Evolutionary conservation across 2,329 filamentous ascomycete genomes (phyloP), one percentile per base, ranked within the genome.

Genomic region (Nemania bipapillata): DNA sequence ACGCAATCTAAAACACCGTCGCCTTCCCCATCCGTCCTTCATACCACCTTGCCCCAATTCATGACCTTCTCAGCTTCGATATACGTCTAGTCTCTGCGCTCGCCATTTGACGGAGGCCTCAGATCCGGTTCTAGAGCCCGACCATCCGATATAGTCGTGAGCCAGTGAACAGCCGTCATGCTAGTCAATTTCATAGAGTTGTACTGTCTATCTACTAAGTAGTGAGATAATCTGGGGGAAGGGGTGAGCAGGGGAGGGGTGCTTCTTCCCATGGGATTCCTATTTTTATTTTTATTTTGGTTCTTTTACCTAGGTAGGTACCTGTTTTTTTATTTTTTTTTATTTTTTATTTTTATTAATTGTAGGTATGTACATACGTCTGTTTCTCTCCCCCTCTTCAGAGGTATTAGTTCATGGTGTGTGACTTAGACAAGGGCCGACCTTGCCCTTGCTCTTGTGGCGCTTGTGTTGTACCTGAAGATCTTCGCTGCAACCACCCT

Each of bases 401-500:
- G 9, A 22, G n/a, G n/a, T n/a, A n/a, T n/a, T n/a, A n/a, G 12
- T n/a, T 24, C n/a, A 30, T 17, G 24, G 17, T 17, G 50, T 32
- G 30, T 8, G 28, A 40, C 17, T 3, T 7, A 26, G 8, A 40
- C 35, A 40, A 56, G 53, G 53, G 32, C 53, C 35, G 53, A 22
- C 53, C 53, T 37, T 37, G 69, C 20, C 63, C 52, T 37, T 37
- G 69, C 20, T 59, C 52, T 42, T 56, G 60, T 53, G 30, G 4
- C 30, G 8, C 35, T 61, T 65, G 40, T 72, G 69, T 64, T 66
- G 73, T 75, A 63, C 75, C 74, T 77, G 72, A 75, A 76, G 74
- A 76, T 77, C 75, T 73, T 74, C 70, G 57, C 72, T 76, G 73
- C 70, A 73, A 71, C 66, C 70, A 67, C 37, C 65, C 67, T 65